A percentile compares a stretch with the other conserved stretches of the same genome.
Conservation (phyloP, 805 yeast species). For the Cyberlindnera americana region DNA sequence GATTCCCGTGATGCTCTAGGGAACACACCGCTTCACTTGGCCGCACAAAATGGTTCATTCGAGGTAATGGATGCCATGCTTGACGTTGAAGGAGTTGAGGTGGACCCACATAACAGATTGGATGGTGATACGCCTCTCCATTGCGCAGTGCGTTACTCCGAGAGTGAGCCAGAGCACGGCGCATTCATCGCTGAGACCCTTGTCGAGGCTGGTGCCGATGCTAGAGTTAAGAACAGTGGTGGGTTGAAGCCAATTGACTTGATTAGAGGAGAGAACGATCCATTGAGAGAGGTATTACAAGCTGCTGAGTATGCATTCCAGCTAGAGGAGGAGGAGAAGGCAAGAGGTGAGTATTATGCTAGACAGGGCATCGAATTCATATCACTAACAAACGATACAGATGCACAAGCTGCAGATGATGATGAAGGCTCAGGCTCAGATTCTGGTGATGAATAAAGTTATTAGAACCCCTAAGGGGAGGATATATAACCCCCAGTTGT, state of each 20-base stretch:
- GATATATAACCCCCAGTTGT: neutral
- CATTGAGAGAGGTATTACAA: conserved; percentile 61
- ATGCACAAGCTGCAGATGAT: conserved; percentile 32
- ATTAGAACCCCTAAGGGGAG: too few species aligned
- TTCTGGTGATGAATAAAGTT: conserved; percentile 18
- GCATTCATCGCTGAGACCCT: conserved; percentile 71
- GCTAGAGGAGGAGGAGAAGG: conserved; percentile 31
- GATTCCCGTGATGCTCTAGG: conserved; percentile 71
- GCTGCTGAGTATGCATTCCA: conserved; percentile 77
- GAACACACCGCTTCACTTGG: conserved; percentile 76
- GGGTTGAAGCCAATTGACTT: conserved; percentile 77
- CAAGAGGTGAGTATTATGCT: conserved; percentile 30
- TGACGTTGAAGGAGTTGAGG: conserved; percentile 87
- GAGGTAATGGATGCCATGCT: conserved; percentile 78
- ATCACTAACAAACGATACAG: conserved; percentile 23
- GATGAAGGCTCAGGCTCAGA: conserved; percentile 24
- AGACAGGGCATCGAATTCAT: conserved; percentile 10
- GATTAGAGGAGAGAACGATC: conserved; percentile 49
- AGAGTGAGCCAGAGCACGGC: conserved; percentile 75
- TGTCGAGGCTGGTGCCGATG: conserved; percentile 89
- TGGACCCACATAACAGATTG: conserved; percentile 69
- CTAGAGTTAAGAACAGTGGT: conserved; percentile 52
- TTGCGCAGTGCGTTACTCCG: conserved; percentile 71
- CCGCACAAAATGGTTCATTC: conserved; percentile 78
- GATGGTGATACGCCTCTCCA: conserved; percentile 91